Evolutionary conservation across 208 protist species (phyloP), one percentile per base, ranked within the genome.

Genomic region (Leishmania major): DNA sequence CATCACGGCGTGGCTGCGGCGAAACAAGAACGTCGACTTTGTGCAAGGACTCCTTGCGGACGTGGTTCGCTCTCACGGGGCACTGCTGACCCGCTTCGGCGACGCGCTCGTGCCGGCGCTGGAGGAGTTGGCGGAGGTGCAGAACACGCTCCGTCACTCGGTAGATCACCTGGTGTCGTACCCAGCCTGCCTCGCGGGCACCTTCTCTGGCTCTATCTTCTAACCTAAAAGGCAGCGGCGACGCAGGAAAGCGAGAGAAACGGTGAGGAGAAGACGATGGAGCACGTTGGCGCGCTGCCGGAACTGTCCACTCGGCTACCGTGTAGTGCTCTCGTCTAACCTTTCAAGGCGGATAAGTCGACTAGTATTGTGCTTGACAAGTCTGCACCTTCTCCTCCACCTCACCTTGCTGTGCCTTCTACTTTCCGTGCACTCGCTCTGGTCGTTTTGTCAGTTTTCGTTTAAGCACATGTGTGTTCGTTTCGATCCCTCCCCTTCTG

Each of bases 41-140:
- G 84, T 95, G 35, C 94, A 97, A 78, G 94, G 93, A 35, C 86
- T 97, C 70, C 77, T 97, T n/a, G 87, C 92, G 49, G 87, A 95
- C 77, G 79, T 89, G 22, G 78, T 95, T 37, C 88, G 90, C 62
- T 92, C 91, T 19, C 90, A 97, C 76, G 90, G 88, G 11, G 66
- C 88, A 59, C 78, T 97, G 70, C 86, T 96, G 37, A 94, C 91
- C 28, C 88, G 85, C 25, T 90, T 93, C 49, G 89, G 92, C 1
- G 88, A 90, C 1, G 85, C 83, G 28, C 75, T 93, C 5, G 79
- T 89, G 31, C 78, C 75, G 15, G 82, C 88, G 28, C 74, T 95
- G 77, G 82, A 89, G 79, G 89, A 87, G 47, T 57, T 96, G 25
- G 86, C 92, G 37, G 84, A 91, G 85, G 77, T 84, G 78, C 92